phyloP scores from a whole-genome alignment of 257 asterid genomes.

The Gentiana straminea region DNA sequence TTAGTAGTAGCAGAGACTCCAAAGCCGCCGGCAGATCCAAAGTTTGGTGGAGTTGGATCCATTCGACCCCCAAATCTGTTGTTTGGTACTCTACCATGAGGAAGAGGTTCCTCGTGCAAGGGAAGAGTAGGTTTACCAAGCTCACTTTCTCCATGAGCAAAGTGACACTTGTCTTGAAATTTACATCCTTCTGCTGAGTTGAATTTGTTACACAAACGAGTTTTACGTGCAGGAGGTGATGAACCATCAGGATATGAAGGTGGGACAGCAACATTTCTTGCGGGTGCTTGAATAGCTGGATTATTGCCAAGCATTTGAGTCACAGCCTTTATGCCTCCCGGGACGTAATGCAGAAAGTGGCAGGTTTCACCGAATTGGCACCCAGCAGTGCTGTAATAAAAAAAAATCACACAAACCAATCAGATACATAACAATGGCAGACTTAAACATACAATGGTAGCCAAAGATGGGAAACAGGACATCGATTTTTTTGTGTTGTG shows the following conservation, averaged over 20 bases:
- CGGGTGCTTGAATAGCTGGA: conserved; percentile 49
- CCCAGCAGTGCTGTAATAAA: conserved; percentile 49
- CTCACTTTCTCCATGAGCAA: conserved; percentile 77
- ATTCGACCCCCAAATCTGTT: conserved; percentile 43
- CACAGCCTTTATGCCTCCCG: conserved; percentile 84
- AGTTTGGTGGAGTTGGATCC: conserved; percentile 30
- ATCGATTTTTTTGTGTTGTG: too few relatives aligned
- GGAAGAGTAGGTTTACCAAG: conserved; percentile 44
- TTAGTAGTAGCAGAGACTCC: conserved; percentile 74
- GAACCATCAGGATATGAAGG: conserved; percentile 49
- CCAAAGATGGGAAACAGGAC: too few relatives aligned
- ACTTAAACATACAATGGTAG: too few relatives aligned
- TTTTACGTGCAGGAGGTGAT: conserved; percentile 47
- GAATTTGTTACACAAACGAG: conserved; percentile 59
- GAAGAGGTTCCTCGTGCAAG: conserved; percentile 44
- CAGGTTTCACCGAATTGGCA: conserved; percentile 79
- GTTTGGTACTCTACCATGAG: conserved; percentile 28
- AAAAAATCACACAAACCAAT: too few relatives aligned
- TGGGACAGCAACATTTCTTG: conserved; percentile 32
- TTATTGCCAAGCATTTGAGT: conserved; percentile 70
- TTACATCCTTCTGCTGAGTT: conserved; percentile 70
- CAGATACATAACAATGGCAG: too few relatives aligned
- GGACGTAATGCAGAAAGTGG: conserved; percentile 77
- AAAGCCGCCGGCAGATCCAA: conserved; percentile 40
- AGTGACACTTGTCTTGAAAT: conserved; percentile 65